Percentiles rank a stretch among this genome's conserved stretches.
These are phyloP conservation scores for Vicia sativa DNA, from an alignment of 306 rosid genomes.

Conservation along the genomic window DNA sequence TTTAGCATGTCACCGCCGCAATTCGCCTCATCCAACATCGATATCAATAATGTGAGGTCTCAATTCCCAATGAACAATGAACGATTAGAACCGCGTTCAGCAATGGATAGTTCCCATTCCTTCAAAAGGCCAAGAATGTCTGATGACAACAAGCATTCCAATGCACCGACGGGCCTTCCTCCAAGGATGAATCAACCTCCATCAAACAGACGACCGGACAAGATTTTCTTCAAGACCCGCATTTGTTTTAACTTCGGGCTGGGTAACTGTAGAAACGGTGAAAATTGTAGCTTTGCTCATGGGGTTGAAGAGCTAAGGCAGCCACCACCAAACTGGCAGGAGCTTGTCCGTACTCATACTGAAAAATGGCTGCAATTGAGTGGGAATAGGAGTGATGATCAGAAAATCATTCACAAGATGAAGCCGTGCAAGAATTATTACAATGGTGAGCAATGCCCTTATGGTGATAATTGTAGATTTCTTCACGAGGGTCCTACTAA, in stretches of 20 bases:
- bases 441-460: constrained; percentile 91
- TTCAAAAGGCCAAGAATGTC: constrained; percentile 61
- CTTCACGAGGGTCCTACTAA: no score
- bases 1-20: constrained; percentile 48
- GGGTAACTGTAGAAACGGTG: constrained; percentile 57
- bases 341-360: constrained; percentile 44
- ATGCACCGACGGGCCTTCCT: no score
- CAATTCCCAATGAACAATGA: constrained; percentile 54
- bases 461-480: constrained; percentile 43
- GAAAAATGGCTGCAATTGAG: constrained; percentile 21
- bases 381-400: constrained; percentile 52
- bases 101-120: constrained; percentile 42
- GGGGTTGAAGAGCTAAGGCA: constrained; percentile 81
- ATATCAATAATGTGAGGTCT: constrained; percentile 61
- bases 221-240: constrained; percentile 87
- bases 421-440: constrained; percentile 90
- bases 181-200: background rate
- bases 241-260: constrained; percentile 66
- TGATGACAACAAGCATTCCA: constrained; percentile 53
- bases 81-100: constrained; percentile 39
- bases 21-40: constrained; percentile 45
- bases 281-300: constrained; percentile 69
- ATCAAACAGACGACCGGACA: constrained; percentile 56
- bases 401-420: constrained; percentile 84
- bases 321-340: constrained; percentile 70